phyloP scores from a whole-genome alignment of 768 basidiomycete genomes.

The Heimioporus sp. region DNA sequence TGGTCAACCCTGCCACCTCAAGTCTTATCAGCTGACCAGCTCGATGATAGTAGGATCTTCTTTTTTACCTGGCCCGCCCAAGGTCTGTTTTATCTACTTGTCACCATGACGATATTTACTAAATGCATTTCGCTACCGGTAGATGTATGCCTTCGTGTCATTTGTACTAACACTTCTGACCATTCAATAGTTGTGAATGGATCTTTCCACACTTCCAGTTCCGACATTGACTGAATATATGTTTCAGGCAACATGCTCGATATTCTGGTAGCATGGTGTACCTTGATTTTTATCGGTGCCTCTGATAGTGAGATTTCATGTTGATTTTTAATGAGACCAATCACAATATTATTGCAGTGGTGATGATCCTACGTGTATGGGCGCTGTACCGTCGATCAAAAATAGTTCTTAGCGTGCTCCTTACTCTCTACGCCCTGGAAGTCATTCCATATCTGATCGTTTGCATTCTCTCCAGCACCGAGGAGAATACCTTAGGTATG shows the following conservation, averaged over 20 bases:
- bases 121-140: background rate
- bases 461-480: background rate
- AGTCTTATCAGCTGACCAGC: background rate
- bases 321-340: background rate
- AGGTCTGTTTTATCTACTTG: background rate
- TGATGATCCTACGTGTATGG: background rate
- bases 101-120: too few species aligned
- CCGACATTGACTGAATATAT: background rate
- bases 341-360: background rate
- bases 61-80: background rate
- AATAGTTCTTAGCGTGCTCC: background rate
- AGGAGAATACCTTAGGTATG: too few species aligned
- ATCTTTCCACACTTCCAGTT: background rate
- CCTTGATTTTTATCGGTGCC: background rate
- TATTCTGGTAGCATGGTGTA: background rate
- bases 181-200: background rate
- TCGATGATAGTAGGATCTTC: background rate
- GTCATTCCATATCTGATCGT: background rate
- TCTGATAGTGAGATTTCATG: background rate
- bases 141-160: background rate
- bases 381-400: background rate
- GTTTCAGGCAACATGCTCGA: background rate
- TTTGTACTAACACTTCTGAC: background rate
- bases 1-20: too few species aligned
- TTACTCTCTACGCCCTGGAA: background rate